Percentiles rank a stretch among this genome's conserved stretches.
Conservation (phyloP, 2,329 filamentous ascomycete genomes). For the Fusarium sp. region DNA sequence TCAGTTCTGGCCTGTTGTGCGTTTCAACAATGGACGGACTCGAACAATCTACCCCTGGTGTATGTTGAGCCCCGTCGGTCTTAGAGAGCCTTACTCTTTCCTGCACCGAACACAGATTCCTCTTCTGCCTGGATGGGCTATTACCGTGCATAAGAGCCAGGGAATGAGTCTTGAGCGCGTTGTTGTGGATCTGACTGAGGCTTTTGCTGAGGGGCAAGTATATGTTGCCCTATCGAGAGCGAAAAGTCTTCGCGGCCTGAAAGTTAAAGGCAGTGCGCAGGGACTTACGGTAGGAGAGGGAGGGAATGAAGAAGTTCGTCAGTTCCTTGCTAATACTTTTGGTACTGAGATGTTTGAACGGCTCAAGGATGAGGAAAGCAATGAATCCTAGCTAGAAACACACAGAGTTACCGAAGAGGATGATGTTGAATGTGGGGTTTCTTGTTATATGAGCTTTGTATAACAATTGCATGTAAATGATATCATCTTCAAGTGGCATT, state of each 20-base stretch:
- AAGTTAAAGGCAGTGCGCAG: conserved; percentile 9
- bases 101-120: conserved; percentile 68
- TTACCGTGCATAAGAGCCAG: conserved; percentile 71
- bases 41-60: conserved; percentile 61
- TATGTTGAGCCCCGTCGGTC: no score
- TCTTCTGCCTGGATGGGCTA: conserved; percentile 67
- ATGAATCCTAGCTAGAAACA: accelerated
- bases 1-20: no score
- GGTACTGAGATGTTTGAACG: not conserved
- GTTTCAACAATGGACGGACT: conserved; percentile 58
- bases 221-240: conserved; percentile 58
- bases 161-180: conserved; percentile 69
- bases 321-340: not conserved
- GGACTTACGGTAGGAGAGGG: not conserved
- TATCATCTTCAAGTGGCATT: no score
- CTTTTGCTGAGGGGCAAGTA: conserved; percentile 66
- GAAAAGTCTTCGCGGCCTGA: conserved; percentile 27
- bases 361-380: not conserved
- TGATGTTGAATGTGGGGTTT: not conserved
- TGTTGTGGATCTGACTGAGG: conserved; percentile 60
- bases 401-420: no score
- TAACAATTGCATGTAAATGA: no score
- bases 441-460: no score
- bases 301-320: not conserved
- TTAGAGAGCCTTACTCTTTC: conserved; percentile 60